phyloP scores from a whole-genome alignment of 768 basidiomycete species.

The Russula compacta region DNA sequence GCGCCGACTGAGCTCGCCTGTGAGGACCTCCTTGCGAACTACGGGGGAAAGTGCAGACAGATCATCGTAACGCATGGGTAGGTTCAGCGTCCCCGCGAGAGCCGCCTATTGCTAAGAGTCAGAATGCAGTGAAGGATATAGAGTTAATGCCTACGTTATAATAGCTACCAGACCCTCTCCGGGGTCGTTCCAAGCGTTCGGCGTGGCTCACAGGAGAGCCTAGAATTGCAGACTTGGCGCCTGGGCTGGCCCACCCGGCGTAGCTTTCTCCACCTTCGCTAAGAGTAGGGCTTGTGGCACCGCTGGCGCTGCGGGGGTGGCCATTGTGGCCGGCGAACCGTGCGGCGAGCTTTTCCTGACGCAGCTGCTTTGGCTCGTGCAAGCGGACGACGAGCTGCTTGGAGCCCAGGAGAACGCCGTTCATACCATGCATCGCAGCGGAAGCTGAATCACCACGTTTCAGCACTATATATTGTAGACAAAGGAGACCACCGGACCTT shows the following conservation, averaged over 20 bases:
- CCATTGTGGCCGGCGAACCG: conserved; percentile 69
- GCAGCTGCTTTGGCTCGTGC: conserved; percentile 86
- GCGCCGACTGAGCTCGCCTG: conserved; percentile 72
- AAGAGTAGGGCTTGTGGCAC: conserved; percentile 76
- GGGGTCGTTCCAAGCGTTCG: conserved; percentile 54
- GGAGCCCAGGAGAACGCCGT: conserved; percentile 57
- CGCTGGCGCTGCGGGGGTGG: conserved; percentile 72
- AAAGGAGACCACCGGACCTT: conserved; percentile 36
- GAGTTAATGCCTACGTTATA: conserved; percentile 49
- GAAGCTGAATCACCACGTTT: conserved; percentile 37
- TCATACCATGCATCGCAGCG: conserved; percentile 73
- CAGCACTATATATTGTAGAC: conserved; percentile 5
- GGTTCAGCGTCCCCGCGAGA: conserved; percentile 64
- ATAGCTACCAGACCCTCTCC: conserved; percentile 79
- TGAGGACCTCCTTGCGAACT: conserved; percentile 77
- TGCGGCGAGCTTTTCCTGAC: conserved; percentile 80
- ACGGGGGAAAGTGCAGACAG: conserved; percentile 76
- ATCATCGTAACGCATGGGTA: conserved; percentile 85
- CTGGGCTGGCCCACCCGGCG: conserved; percentile 66
- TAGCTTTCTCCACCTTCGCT: conserved; percentile 77
- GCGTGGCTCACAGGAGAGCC: conserved; percentile 46
- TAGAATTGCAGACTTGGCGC: conserved; percentile 41
- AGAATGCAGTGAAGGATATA: neutral
- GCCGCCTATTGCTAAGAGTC: conserved; percentile 50
- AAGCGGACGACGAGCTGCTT: conserved; percentile 81